Base-by-base conservation (phyloP, 345 rosid species). In the Salix caprea region DNA sequence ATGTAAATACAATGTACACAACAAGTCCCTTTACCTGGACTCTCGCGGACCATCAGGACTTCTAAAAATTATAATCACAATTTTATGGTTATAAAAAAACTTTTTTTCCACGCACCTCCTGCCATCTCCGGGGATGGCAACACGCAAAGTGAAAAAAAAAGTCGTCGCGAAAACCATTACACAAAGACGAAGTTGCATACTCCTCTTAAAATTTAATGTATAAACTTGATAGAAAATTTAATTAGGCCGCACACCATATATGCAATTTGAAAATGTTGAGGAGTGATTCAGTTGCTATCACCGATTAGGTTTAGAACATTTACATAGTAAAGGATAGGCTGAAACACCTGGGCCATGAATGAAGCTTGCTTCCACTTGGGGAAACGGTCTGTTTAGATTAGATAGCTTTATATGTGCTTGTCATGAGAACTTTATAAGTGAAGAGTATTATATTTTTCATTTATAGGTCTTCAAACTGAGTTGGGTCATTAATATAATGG, bases 21-120 rank as follows among this genome's bases (percentile, higher is more conserved):
- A 34, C 37, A 34, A 34, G 6, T 0, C 37, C 6, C 37, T 34
- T 34, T 34, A 5, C 6, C 6, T 5, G 0, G 6, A 34, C 1
- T 4, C 6, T 34, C 6, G 6, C 1, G 1, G 1, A 5, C 0
- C 7, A 34, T 34, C 5, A 5, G 7, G 6, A 34, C 6, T 34
- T 5, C 37, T 34, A 34, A 34, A 34, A 5, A 34, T 34, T 34
- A 34, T 5, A 34, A 34, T 34, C 37, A 34, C 1, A 34, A 34
- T 34, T 34, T 5, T 34, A 34, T 34, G 37, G 37, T 34, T 34
- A 34, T 34, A 5, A 5, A 4, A 4, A 5, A 4, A 4, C 6
- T 34, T 34, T 34, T 34, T 34, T 34, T 34, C 37, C 1, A 0
- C 5, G 6, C 6, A 34, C 37, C 37, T 34, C 1, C 37, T 34